Evolutionary conservation across 2,329 filamentous ascomycete genomes (phyloP), one percentile per base, ranked within the genome.

Genomic region (Diaporthe sp.): DNA sequence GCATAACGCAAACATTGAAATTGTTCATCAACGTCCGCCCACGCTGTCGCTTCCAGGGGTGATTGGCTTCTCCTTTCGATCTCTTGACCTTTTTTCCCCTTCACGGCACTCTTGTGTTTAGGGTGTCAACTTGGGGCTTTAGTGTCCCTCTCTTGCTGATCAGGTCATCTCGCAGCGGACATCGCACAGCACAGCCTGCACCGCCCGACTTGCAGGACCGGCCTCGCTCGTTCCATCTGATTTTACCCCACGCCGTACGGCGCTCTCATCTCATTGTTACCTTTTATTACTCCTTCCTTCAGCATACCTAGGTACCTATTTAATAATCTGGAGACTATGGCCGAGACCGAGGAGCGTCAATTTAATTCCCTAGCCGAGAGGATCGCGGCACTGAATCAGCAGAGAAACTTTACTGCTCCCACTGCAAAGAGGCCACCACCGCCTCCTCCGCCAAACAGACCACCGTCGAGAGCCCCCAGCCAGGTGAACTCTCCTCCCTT

Each of bases 361-460:
- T 92, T 91, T 82, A 91, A 85, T 75, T 89, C 88, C 10, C 86
- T 93, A 37, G 88, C 89, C 6, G 90, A 92, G 82, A 87, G 91
- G 71, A 93, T 93, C 77, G 91, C 91, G 13, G 91, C 91, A 42
- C 86, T 93, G 77, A 92, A 92, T 78, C 84, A 86, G 80, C 88
- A 92, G 82, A 90, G 90, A 82, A 90, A 89, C 84, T 90, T 92
- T 84, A 84, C 84, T 74, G 79, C 83, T 19, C 83, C 84, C 31
- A 78, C 79, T 22, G 78, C 79, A 34, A 86, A 85, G 80, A 82
- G 83, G 72, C 83, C 86, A 34, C 84, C 86, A 37, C 88, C 87
- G 4, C 86, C 89, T 77, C 86, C 86, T 19, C 88, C 88, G 61
- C 85, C 87, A 17, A 84, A 81, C 57, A 85, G 85, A 72, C 85